phyloP scores from a whole-genome alignment of 805 yeast species.

The Zygoascus biomembranicola region DNA sequence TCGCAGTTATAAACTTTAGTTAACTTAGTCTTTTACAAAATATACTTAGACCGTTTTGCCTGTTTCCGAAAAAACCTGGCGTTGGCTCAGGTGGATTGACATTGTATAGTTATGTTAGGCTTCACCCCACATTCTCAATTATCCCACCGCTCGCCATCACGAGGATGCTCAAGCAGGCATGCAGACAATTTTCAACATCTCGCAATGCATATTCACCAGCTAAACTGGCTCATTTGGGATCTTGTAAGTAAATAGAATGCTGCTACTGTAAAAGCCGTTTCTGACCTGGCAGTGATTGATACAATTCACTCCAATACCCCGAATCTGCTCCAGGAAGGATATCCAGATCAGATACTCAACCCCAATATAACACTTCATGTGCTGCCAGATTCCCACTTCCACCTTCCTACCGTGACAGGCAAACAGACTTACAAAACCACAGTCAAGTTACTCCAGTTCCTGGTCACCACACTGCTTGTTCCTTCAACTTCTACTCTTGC shows the following conservation, averaged over 20 bases:
- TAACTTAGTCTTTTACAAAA: too few species aligned
- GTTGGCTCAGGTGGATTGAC: too few species aligned
- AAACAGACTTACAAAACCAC: constrained; percentile 20
- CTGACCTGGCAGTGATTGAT: constrained; percentile 13
- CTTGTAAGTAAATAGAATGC: neutral
- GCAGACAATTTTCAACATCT: neutral
- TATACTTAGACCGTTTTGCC: too few species aligned
- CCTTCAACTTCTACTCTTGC: constrained; percentile 22
- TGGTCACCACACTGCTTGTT: constrained; percentile 22
- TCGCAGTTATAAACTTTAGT: too few species aligned
- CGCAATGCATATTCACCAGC: neutral
- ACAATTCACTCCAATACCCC: constrained; percentile 21
- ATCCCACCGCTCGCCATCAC: too few species aligned
- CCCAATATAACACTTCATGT: constrained; percentile 21
- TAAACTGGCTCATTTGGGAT: neutral
- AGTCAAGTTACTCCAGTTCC: constrained; percentile 22
- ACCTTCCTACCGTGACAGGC: constrained; percentile 22
- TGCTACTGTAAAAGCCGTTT: neutral
- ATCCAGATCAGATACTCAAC: constrained; percentile 23
- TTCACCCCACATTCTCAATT: too few species aligned
- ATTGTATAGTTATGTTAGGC: too few species aligned
- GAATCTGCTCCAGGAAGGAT: constrained; percentile 17
- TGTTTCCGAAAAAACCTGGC: too few species aligned
- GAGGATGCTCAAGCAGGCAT: too few species aligned
- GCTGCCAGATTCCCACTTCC: constrained; percentile 25